A percentile compares a stretch with the other conserved stretches of the same genome.
phyloP scores from a whole-genome alignment of 495 filamentous ascomycete species.

The Penicillium nucicola region DNA sequence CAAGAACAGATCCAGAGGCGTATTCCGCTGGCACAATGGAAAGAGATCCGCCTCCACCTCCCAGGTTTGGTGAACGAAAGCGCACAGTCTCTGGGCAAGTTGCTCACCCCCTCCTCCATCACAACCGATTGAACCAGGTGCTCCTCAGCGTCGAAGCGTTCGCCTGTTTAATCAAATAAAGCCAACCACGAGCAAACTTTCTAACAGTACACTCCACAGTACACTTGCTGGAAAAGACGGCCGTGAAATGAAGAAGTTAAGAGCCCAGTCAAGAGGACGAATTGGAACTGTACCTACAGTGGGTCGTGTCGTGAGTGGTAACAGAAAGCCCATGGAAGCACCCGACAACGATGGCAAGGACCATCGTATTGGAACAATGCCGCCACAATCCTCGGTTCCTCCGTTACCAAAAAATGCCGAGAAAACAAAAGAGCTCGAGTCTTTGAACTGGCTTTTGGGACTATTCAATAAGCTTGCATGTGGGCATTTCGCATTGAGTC shows the following conservation, averaged over 20 bases:
- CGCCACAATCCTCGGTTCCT: conserved; percentile 25
- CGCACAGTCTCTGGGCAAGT: conserved; percentile 82
- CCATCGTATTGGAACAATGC: conserved; percentile 26
- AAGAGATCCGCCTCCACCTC: conserved; percentile 33
- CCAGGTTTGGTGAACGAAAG: conserved; percentile 61
- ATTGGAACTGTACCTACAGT: conserved; percentile 58
- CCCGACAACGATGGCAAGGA: conserved; percentile 67
- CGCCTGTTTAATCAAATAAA: conserved; percentile 70
- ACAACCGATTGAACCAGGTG: conserved; percentile 57
- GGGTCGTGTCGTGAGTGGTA: conserved; percentile 83
- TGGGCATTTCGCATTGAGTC: conserved; percentile 71
- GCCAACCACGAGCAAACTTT: conserved; percentile 57
- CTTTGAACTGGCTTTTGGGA: conserved; percentile 74
- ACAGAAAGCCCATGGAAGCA: conserved; percentile 58
- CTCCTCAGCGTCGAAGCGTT: conserved; percentile 73
- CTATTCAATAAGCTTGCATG: conserved; percentile 77
- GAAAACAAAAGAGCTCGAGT: conserved; percentile 66
- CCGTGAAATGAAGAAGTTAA: conserved; percentile 75
- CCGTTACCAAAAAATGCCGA: conserved; percentile 31
- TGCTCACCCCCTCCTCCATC: conserved; percentile 53
- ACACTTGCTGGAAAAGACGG: conserved; percentile 55
- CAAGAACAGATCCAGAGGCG: conserved; percentile 49
- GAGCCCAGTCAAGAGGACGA: conserved; percentile 56
- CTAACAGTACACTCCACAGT: conserved; percentile 43
- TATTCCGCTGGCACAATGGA: conserved; percentile 32